Base-by-base conservation (phyloP, 768 basidiomycete species). In the Saitozyma podzolica region DNA sequence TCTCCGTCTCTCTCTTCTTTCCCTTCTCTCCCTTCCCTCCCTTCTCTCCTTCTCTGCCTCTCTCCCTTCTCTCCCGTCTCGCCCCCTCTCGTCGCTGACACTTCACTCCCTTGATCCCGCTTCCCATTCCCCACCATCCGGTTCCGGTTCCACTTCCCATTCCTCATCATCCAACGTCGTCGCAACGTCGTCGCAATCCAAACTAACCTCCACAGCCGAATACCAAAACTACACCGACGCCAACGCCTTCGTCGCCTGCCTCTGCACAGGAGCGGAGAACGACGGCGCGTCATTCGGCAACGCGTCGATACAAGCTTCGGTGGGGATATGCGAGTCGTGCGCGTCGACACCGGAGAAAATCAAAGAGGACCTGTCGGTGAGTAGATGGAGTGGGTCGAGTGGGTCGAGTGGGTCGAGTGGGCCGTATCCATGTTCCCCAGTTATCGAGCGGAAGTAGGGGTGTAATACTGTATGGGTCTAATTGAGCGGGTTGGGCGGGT, bases 241-340 rank as follows among this genome's bases (percentile, higher is more conserved):
- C 20, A 70, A 73, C 54, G 59, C 61, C 11, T 74, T 74, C 45
- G 47, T 74, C 10, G 49, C 42, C 10, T 74, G 72, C 40, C 55
- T 70, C 9, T 74, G 72, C 40, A 20, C 17, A 7, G 72, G 72
- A 6, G 48, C 57, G n/a, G 50, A 65, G 16, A 47, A 49, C 8
- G 52, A 56, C 14, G 54, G 52, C 6, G 56, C 58, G 42, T 19
- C 40, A 5, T n/a, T 74, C 9, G 72, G 69, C 0, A 63, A 56
- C 16, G 61, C 58, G 5, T 52, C 61, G 11, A 58, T 68, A 14
- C 13, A 42, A 10, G 47, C 54, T 8, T 53, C 65, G 2, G 63
- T 58, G 3, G 65, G 67, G 19, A 53, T 62, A 14, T 74, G 72
- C 54, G 42, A 65, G 61, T 52, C 61, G 9, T 74, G 72, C 48